A percentile compares a stretch with the other conserved stretches of the same genome.
These are phyloP conservation scores for Leersia perrieri DNA, from an alignment of 176 grass and related monocot species.

Conservation along the genomic window DNA sequence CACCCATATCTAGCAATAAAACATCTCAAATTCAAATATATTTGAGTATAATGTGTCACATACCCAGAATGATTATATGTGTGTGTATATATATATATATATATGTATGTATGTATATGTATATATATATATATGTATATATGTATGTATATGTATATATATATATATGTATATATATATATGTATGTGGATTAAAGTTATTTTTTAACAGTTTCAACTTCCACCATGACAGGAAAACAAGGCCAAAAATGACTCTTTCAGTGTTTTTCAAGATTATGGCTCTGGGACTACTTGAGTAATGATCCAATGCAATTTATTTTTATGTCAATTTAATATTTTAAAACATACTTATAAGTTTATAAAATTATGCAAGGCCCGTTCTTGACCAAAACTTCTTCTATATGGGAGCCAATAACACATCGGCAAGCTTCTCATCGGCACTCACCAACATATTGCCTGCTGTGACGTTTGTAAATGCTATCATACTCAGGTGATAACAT, in stretches of 20 bases:
- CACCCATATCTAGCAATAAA: too few species aligned
- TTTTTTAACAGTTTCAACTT: neutral
- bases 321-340: neutral
- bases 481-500: conserved; percentile 73
- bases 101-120: too few species aligned
- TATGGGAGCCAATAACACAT: conserved; percentile 76
- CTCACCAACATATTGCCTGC: conserved; percentile 77
- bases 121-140: too few species aligned
- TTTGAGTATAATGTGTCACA: too few species aligned
- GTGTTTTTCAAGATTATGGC: conserved; percentile 71
- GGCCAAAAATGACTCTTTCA: conserved; percentile 59
- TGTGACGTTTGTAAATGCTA: conserved; percentile 77
- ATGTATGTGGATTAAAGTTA: too few species aligned
- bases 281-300: conserved; percentile 73
- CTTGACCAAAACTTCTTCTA: conserved; percentile 98
- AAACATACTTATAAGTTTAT: neutral
- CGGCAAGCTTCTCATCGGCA: conserved; percentile 80
- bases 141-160: too few species aligned
- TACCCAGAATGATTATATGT: too few species aligned
- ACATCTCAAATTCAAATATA: too few species aligned
- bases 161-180: too few species aligned
- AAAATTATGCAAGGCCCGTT: conserved; percentile 59
- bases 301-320: conserved; percentile 6
- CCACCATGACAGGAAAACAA: conserved; percentile 61
- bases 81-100: too few species aligned